These are phyloP conservation scores for Trichoderma reesei DNA, from an alignment of 495 filamentous ascomycete genomes.

Conservation along the genomic window DNA sequence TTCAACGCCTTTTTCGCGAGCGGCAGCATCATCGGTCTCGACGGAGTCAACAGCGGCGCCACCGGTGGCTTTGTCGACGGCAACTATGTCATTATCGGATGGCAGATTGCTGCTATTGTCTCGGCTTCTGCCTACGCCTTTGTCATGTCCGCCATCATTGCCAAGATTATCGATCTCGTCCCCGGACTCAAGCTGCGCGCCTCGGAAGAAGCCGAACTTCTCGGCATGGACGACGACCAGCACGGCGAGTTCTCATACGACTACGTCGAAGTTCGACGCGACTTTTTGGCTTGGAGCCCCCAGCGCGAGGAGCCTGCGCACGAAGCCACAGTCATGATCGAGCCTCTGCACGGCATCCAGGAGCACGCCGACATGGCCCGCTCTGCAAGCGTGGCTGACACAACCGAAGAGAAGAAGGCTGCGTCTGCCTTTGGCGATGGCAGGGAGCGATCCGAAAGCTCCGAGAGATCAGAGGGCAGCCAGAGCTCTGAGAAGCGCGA, in stretches of 20 bases:
- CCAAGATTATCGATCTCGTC: constrained; percentile 72
- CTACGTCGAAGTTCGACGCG: constrained; percentile 94
- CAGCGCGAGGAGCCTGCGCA: constrained; percentile 62
- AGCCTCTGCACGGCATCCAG: constrained; percentile 69
- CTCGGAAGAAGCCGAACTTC: constrained; percentile 88
- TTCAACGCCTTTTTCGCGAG: constrained; percentile 90
- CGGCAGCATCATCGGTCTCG: constrained; percentile 82
- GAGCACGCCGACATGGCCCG: constrained; percentile 61
- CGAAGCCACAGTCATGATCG: constrained; percentile 51
- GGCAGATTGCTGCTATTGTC: constrained; percentile 83
- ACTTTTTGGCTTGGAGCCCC: constrained; percentile 96
- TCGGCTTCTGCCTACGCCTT: constrained; percentile 71
- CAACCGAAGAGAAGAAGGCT: neutral
- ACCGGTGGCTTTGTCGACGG: constrained; percentile 79
- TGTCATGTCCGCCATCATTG: constrained; percentile 73
- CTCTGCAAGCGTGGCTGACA: neutral
- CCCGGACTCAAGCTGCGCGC: constrained; percentile 89
- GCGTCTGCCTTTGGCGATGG: neutral
- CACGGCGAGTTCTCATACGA: constrained; percentile 98
- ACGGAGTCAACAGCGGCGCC: constrained; percentile 77
- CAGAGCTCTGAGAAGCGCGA: neutral
- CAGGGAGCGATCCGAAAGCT: neutral
- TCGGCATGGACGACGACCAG: constrained; percentile 98
- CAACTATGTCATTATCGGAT: constrained; percentile 82
- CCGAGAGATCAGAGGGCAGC: neutral